Base-by-base conservation (phyloP, 495 filamentous ascomycete species). In the Ramalina peruviana region DNA sequence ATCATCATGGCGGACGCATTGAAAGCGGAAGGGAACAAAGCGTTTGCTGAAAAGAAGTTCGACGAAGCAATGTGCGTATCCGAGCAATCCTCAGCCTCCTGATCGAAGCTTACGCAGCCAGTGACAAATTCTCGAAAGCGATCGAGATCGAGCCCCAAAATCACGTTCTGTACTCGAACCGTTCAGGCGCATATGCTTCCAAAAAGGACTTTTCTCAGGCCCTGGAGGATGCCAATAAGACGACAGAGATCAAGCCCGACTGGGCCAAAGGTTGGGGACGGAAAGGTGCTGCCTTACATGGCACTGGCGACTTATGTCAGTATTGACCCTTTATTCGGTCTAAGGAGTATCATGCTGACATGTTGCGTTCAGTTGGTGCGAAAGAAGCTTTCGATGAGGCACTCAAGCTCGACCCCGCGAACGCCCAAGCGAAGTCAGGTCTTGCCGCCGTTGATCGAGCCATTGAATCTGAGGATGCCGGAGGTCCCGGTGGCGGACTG, bases 1-100 rank as follows among this genome's bases (percentile, higher is more conserved):
- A 33, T 40, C 55, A 68, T 5, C 37, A 76, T 76, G 73, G 71
- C 73, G 53, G 71, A 76, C 62, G 66, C 72, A 61, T 77, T 97
- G 57, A 98, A 98, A 74, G 86, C 89, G 55, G 82, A 89, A 63
- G 92, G 92, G 73, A 98, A 98, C 72, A 93, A 94, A 69, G 88
- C 92, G 68, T 97, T 98, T 64, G 80, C 86, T 54, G 88, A 82
- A 43, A 97, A 97, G 74, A 85, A 96, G 61, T 98, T 95, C 60
- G 74, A 89, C 58, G 88, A 89, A 65, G 90, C 92, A 55, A 80
- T 96, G 92, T 98, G 81, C 65, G 84, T 75, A 54, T 51, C 25
- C 7, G 13, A 16, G 25, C 17, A 17, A 17, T n/a, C 25, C 27
- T 41, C 36, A 9, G 16, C 11, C 21, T 43, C n/a, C 13, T 30